phyloP scores from a whole-genome alignment of 2,329 filamentous ascomycete species.

The Alternaria solani region DNA sequence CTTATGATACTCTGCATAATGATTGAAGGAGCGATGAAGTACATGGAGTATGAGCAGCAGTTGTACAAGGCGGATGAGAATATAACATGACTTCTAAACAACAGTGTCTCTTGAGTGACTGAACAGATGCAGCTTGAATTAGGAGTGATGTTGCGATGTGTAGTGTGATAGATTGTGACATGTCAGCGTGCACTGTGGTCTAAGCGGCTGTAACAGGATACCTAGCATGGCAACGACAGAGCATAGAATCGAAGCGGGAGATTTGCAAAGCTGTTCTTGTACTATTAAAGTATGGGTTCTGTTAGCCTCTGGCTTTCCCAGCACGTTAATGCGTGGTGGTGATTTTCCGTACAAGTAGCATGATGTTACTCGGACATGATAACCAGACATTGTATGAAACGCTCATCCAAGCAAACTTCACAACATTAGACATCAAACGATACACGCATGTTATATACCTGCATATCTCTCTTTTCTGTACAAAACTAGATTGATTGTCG shows the following conservation, averaged over 20 bases:
- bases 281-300: neutral
- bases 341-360: neutral
- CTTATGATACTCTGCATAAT: slow-evolving; percentile 38
- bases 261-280: too few relatives aligned
- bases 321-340: neutral
- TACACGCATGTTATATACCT: neutral
- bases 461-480: neutral
- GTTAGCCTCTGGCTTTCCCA: neutral
- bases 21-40: slow-evolving; percentile 27
- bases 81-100: slow-evolving; percentile 23
- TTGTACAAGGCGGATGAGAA: slow-evolving; percentile 12
- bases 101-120: neutral
- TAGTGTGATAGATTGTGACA: neutral
- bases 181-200: neutral
- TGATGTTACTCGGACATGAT: neutral
- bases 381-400: neutral
- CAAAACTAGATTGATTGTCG: neutral
- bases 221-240: neutral
- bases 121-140: neutral
- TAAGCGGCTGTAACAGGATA: neutral
- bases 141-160: neutral
- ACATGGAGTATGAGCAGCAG: slow-evolving; percentile 11
- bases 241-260: neutral
- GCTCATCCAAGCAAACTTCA: neutral
- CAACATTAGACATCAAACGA: neutral